Conservation (phyloP, 2,329 filamentous ascomycete genomes). For the Trichoderma simmonsii region DNA sequence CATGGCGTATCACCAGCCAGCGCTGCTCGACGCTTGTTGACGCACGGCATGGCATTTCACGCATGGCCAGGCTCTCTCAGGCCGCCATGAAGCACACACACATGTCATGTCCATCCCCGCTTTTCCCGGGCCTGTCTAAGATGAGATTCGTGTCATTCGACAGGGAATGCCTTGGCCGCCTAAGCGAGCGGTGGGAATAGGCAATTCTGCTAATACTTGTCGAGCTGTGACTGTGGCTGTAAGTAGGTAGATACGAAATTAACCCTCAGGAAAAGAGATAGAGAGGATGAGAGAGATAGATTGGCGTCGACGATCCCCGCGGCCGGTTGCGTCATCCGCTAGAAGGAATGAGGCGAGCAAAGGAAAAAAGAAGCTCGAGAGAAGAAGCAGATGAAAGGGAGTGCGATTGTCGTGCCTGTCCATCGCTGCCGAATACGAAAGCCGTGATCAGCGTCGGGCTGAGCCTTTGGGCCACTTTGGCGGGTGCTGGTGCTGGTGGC, state of each 20-base stretch:
- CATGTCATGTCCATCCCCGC: background rate
- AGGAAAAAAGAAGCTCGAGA: background rate
- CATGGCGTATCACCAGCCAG: background rate
- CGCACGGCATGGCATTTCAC: conserved; percentile 6
- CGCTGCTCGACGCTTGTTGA: background rate
- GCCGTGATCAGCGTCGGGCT: background rate
- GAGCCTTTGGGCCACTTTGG: background rate
- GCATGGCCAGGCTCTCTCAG: conserved; percentile 1
- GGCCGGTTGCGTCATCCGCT: background rate
- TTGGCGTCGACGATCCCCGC: background rate
- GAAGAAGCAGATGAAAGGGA: background rate
- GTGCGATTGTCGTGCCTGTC: background rate
- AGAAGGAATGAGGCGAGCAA: background rate
- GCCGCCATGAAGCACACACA: background rate
- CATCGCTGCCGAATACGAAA: conserved; percentile 7
- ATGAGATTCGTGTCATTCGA: conserved; percentile 6
- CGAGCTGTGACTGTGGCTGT: background rate
- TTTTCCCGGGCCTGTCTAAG: background rate
- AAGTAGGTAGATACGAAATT: background rate
- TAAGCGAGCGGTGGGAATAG: conserved; percentile 3
- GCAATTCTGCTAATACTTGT: background rate
- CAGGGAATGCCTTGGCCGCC: background rate
- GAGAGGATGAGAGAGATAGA: background rate
- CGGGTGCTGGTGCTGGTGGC: background rate
- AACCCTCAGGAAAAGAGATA: background rate